Evolutionary conservation across 2,329 filamentous ascomycete species (phyloP).

Genomic region (Fusarium humuli): DNA sequence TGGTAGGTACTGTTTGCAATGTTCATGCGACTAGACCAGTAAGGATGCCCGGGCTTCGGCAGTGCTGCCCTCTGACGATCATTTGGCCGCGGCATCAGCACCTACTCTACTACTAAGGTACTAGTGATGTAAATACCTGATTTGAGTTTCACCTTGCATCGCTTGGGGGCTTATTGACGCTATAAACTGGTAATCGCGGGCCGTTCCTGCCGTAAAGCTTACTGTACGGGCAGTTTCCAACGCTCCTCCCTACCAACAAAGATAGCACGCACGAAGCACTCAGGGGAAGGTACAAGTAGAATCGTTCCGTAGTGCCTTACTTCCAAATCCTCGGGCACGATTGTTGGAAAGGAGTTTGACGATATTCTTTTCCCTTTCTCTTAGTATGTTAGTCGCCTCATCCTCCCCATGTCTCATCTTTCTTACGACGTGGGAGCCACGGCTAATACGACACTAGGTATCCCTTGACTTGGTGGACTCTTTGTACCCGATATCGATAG

Average conservation of each 20-base stretch:
- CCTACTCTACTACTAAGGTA: neutral
- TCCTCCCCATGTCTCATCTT: conserved; percentile 1
- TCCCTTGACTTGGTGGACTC: conserved; percentile 1
- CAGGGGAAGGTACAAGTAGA: neutral
- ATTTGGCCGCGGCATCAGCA: conserved; percentile 14
- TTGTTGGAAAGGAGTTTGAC: neutral
- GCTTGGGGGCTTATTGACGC: neutral
- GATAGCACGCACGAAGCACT: neutral
- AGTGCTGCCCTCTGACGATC: neutral
- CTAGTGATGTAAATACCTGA: neutral
- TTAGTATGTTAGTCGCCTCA: neutral
- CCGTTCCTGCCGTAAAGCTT: conserved; percentile 15
- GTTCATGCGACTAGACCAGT: neutral
- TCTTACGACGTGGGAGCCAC: neutral
- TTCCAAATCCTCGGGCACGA: neutral
- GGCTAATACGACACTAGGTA: conserved; percentile 10
- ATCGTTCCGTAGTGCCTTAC: neutral
- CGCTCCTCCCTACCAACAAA: neutral
- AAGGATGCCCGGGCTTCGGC: neutral
- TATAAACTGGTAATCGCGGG: conserved; percentile 11
- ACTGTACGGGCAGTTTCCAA: neutral
- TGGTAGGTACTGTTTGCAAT: neutral
- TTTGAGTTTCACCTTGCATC: conserved; percentile 14
- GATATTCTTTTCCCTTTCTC: neutral
- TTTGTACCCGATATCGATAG: neutral